These are phyloP conservation scores for Sphagnum tenellum DNA, from an alignment of 225 moss, liverwort and hornwort species.

Conservation along the genomic window DNA sequence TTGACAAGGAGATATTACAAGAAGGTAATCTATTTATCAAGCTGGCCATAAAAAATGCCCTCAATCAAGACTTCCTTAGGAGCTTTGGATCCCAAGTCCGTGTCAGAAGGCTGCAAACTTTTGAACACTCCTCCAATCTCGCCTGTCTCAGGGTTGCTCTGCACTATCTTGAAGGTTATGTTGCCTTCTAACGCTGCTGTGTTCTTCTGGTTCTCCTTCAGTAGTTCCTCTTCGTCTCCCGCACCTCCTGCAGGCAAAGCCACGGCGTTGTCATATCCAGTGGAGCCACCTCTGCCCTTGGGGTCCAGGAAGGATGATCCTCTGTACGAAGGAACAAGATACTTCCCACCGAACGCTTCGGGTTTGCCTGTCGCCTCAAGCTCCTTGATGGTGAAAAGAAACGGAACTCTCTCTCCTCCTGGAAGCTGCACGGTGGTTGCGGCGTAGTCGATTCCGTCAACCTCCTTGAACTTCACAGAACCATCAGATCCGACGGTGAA, in stretches of 20 bases:
- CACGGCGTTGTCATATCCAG: slow-evolving; percentile 77
- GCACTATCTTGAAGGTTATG: slow-evolving; percentile 58
- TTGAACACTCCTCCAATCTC: slow-evolving; percentile 70
- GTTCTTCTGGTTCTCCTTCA: slow-evolving; percentile 72
- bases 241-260: slow-evolving; percentile 70
- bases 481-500: slow-evolving; percentile 36
- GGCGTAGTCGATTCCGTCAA: slow-evolving; percentile 82
- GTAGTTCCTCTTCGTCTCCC: slow-evolving; percentile 65
- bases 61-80: slow-evolving; percentile 81
- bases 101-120: slow-evolving; percentile 80
- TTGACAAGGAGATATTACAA: slow-evolving; percentile 4
- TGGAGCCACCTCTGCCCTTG: slow-evolving; percentile 82
- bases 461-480: slow-evolving; percentile 54
- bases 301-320: slow-evolving; percentile 92
- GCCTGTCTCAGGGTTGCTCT: slow-evolving; percentile 28
- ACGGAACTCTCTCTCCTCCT: slow-evolving; percentile 84
- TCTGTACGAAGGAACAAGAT: slow-evolving; percentile 71
- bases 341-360: slow-evolving; percentile 37
- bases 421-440: slow-evolving; percentile 83
- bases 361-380: slow-evolving; percentile 48
- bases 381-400: slow-evolving; percentile 83
- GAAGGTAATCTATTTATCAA: slow-evolving; percentile 26
- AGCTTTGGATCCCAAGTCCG: slow-evolving; percentile 79
- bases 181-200: slow-evolving; percentile 51
- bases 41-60: slow-evolving; percentile 79